Conservation (phyloP, 371 early-diverging fungal species). For the Rhizomucor miehei region DNA sequence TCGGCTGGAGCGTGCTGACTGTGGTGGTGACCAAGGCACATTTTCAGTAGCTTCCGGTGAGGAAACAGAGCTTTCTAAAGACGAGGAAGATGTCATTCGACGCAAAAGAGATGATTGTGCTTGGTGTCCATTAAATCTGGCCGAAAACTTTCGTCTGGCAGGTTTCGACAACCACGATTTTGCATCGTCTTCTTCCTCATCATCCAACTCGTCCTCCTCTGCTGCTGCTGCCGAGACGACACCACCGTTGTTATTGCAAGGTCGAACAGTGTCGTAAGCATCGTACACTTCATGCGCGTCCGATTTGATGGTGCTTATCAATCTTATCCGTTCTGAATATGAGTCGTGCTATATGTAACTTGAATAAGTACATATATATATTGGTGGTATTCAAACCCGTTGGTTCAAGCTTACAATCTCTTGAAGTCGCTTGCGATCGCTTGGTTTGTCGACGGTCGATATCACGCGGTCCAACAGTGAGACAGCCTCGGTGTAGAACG, state of each 20-base stretch:
- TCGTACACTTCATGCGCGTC: slow-evolving; percentile 20
- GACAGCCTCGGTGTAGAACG: slow-evolving; percentile 46
- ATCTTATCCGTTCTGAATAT: slow-evolving; percentile 26
- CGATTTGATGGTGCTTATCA: slow-evolving; percentile 21
- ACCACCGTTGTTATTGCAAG: neutral
- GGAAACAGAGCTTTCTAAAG: slow-evolving; percentile 6
- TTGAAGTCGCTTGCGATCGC: slow-evolving; percentile 37
- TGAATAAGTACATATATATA: slow-evolving; percentile 1
- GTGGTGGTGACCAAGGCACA: neutral
- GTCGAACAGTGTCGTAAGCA: neutral
- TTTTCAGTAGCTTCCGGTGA: neutral
- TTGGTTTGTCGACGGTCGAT: slow-evolving; percentile 31
- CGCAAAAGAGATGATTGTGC: slow-evolving; percentile 9
- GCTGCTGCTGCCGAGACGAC: too few relatives aligned
- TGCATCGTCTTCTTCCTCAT: slow-evolving; percentile 10
- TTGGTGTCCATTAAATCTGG: slow-evolving; percentile 1
- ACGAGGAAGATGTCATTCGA: slow-evolving; percentile 10
- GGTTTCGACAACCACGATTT: slow-evolving; percentile 17
- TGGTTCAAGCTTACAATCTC: slow-evolving; percentile 38
- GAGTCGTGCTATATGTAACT: slow-evolving; percentile 22
- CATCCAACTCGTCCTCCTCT: slow-evolving; percentile 2
- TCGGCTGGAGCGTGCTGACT: neutral
- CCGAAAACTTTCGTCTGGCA: slow-evolving; percentile 23
- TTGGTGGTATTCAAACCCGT: neutral
- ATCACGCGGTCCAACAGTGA: slow-evolving; percentile 38